A percentile compares a stretch with the other conserved stretches of the same genome.
These are phyloP conservation scores for Sonneratia alba DNA, from an alignment of 345 rosid species.

Conservation along the genomic window DNA sequence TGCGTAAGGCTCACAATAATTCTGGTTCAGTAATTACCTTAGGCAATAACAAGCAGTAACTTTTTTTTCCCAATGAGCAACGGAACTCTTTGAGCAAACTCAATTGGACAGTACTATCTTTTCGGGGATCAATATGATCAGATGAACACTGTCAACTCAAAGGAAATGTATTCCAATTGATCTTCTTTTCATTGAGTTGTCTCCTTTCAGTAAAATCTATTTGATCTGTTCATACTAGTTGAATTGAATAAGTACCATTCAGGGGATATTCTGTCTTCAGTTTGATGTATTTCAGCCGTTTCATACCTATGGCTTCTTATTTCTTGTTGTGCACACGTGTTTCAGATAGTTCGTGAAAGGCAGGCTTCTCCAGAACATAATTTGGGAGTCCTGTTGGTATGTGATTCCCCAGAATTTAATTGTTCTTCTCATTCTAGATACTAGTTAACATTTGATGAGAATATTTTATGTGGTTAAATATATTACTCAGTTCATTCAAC, in stretches of 20 bases:
- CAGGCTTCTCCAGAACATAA: slow-evolving; percentile 55
- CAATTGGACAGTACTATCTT: too few species aligned
- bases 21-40: neutral
- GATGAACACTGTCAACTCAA: too few species aligned
- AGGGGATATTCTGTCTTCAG: neutral
- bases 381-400: slow-evolving; percentile 85
- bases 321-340: slow-evolving; percentile 12
- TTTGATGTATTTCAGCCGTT: neutral
- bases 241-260: neutral
- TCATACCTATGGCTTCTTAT: neutral
- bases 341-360: slow-evolving; percentile 46
- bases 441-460: neutral
- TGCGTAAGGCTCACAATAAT: neutral
- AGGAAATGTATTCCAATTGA: too few species aligned
- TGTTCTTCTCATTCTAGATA: neutral
- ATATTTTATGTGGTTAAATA: neutral
- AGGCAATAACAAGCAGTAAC: too few species aligned
- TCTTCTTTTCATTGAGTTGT: too few species aligned
- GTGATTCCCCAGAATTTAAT: slow-evolving; percentile 5
- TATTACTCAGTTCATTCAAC: neutral
- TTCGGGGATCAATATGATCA: too few species aligned
- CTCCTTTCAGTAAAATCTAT: neutral
- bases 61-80: too few species aligned
- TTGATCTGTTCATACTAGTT: too few species aligned
- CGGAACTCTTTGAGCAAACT: too few species aligned